These are phyloP conservation scores for Pythium brassicae DNA, from an alignment of 352 stramenopile species.

Conservation along the genomic window DNA sequence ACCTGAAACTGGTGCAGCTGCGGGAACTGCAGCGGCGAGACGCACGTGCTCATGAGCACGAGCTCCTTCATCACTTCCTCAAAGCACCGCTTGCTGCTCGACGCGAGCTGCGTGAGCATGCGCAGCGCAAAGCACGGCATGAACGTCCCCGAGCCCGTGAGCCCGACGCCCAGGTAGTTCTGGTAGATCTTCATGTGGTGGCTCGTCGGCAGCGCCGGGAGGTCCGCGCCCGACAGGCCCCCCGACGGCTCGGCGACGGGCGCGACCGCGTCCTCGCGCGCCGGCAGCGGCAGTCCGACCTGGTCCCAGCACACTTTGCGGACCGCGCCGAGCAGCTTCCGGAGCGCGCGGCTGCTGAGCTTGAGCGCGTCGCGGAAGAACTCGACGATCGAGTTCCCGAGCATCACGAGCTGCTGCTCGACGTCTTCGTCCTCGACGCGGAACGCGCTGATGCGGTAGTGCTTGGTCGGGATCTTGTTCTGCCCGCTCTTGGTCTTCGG, in stretches of 20 bases:
- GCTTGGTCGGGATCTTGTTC: slow-evolving; percentile 70
- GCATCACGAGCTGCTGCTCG: slow-evolving; percentile 82
- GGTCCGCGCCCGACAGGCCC: slow-evolving; percentile 24
- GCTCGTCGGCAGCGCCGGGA: slow-evolving; percentile 33
- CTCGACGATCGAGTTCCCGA: slow-evolving; percentile 81
- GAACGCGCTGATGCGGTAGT: slow-evolving; percentile 68
- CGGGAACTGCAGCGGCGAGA: slow-evolving; percentile 38
- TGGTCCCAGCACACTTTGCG: slow-evolving; percentile 68
- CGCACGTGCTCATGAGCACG: slow-evolving; percentile 67
- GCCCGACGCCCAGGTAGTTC: slow-evolving; percentile 66
- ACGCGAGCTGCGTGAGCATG: slow-evolving; percentile 76
- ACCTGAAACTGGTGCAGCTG: slow-evolving; percentile 69
- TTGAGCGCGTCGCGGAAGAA: slow-evolving; percentile 76
- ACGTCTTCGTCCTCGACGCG: slow-evolving; percentile 83
- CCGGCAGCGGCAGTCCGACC: slow-evolving; percentile 46
- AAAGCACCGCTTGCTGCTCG: slow-evolving; percentile 68
- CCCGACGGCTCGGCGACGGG: too few relatives aligned
- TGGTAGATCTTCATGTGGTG: slow-evolving; percentile 83
- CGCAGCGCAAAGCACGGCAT: slow-evolving; percentile 71
- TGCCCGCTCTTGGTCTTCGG: slow-evolving; percentile 68
- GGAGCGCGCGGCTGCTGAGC: slow-evolving; percentile 52
- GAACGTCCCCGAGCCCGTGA: slow-evolving; percentile 54
- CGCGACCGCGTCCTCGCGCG: not conserved
- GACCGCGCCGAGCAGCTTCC: slow-evolving; percentile 56
- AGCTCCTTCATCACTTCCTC: slow-evolving; percentile 75